Evolutionary conservation across 1,284 basidiomycete genomes (phyloP).

Genomic region (Marasmius fiardii): DNA sequence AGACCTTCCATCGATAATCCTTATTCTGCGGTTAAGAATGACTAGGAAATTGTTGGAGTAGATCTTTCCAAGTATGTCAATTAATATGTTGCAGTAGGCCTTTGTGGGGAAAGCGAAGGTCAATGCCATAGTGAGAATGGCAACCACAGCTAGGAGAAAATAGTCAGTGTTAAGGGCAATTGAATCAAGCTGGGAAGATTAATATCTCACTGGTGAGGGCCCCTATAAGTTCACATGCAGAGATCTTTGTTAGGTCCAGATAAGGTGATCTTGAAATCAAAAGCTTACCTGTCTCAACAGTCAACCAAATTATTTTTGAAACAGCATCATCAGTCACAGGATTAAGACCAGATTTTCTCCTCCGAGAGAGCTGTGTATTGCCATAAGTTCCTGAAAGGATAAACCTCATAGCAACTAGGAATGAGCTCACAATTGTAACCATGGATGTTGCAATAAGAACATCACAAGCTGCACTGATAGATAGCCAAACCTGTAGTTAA

Average conservation of each 20-base stretch:
- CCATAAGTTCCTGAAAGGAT: not conserved
- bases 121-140: not conserved
- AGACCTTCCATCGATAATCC: not conserved
- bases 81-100: not conserved
- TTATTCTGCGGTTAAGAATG: not conserved
- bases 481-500: not conserved
- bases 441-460: not conserved
- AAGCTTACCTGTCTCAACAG: not conserved
- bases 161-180: not conserved
- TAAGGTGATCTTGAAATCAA: not conserved
- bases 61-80: not conserved
- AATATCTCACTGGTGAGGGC: too few relatives aligned
- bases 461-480: not conserved
- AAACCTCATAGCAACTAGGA: not conserved
- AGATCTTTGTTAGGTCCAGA: too few relatives aligned
- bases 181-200: not conserved
- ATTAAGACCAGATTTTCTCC: not conserved
- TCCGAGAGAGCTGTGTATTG: not conserved
- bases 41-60: not conserved
- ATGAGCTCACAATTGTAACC: not conserved
- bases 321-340: not conserved
- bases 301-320: not conserved
- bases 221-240: too few relatives aligned
- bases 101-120: not conserved
- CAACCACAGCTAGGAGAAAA: not conserved